phyloP scores from a whole-genome alignment of 352 stramenopile species.

The Globisporangium barbulae region DNA sequence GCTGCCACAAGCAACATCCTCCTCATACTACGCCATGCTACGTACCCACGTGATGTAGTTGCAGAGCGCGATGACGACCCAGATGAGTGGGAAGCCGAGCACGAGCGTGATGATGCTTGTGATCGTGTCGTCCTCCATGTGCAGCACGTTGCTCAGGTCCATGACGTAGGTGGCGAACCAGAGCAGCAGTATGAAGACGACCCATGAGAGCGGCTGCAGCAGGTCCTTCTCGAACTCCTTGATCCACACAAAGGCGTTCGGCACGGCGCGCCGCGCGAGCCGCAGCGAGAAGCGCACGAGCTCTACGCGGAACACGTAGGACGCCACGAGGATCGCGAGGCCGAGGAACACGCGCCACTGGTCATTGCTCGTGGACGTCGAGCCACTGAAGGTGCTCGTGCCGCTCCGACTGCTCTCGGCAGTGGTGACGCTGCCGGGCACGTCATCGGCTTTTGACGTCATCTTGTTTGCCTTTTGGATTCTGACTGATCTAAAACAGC shows the following conservation, averaged over 20 bases:
- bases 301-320: conserved; percentile 76
- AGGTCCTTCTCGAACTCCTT: conserved; percentile 86
- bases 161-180: conserved; percentile 73
- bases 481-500: neutral
- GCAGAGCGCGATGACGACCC: conserved; percentile 75
- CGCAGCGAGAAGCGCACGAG: conserved; percentile 73
- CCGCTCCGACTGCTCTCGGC: neutral
- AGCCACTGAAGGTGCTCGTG: conserved; percentile 3
- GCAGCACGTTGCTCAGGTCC: conserved; percentile 41
- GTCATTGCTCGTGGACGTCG: conserved; percentile 33
- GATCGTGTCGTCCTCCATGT: conserved; percentile 41
- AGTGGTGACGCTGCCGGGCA: neutral
- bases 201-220: conserved; percentile 69
- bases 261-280: conserved; percentile 55
- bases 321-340: conserved; percentile 56
- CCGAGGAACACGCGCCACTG: conserved; percentile 79
- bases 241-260: conserved; percentile 63
- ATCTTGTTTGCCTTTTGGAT: neutral
- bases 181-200: conserved; percentile 73
- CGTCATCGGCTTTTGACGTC: neutral
- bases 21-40: neutral
- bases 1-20: neutral
- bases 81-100: conserved; percentile 73
- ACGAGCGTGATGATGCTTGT: conserved; percentile 56
- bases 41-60: conserved; percentile 79